Percentiles rank a stretch among this genome's conserved stretches.
phyloP scores from a whole-genome alignment of 2,329 filamentous ascomycete species.

The Fusarium sp. region DNA sequence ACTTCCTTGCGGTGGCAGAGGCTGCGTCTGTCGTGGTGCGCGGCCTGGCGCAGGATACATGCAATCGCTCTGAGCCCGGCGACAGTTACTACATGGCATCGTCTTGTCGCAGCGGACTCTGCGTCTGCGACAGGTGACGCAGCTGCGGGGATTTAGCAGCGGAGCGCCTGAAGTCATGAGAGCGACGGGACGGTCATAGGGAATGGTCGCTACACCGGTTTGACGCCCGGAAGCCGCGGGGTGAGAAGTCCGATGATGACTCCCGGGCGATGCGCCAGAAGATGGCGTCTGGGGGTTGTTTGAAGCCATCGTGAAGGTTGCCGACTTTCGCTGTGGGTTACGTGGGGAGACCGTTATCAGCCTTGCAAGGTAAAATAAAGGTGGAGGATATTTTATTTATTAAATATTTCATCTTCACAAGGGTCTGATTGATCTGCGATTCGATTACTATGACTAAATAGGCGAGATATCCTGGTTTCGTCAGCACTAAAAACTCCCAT shows the following conservation, averaged over 20 bases:
- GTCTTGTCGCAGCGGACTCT: conserved; percentile 85
- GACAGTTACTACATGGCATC: conserved; percentile 70
- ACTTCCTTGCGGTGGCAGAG: conserved; percentile 61
- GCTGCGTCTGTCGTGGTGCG: conserved; percentile 76
- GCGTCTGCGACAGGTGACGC: conserved; percentile 65
- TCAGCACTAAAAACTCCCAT: conserved; percentile 26
- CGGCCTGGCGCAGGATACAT: conserved; percentile 81
- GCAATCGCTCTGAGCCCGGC: conserved; percentile 76
- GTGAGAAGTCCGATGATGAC: conserved; percentile 7
- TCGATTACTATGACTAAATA: not conserved
- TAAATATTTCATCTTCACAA: conserved; percentile 1
- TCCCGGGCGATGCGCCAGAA: conserved; percentile 25
- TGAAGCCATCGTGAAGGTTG: conserved; percentile 27
- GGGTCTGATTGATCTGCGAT: not conserved
- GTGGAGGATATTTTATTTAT: conserved; percentile 5
- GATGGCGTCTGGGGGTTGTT: conserved; percentile 24
- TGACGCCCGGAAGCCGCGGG: conserved; percentile 26
- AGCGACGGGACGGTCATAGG: conserved; percentile 38
- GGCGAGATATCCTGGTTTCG: conserved; percentile 8
- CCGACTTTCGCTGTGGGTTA: not conserved
- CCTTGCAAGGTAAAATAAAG: not conserved
- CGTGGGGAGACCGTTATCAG: not conserved
- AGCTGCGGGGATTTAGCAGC: conserved; percentile 62
- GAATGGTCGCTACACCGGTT: conserved; percentile 27
- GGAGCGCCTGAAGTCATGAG: conserved; percentile 47